Conservation (phyloP, 2,329 filamentous ascomycete species). For the Fusarium sp. region DNA sequence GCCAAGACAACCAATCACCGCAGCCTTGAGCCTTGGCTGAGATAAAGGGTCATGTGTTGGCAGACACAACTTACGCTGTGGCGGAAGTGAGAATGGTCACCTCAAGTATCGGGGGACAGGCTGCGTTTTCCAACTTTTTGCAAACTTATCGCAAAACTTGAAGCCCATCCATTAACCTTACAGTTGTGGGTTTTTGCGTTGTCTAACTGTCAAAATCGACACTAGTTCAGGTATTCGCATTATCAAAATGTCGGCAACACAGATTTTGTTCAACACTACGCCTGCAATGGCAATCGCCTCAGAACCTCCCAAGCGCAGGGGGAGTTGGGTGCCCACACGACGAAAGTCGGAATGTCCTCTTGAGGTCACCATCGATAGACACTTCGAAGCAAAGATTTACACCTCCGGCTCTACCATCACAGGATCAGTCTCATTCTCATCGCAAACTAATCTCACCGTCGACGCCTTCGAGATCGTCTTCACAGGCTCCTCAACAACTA, state of each 20-base stretch:
- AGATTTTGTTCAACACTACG: slow-evolving; percentile 18
- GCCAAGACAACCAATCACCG: slow-evolving; percentile 22
- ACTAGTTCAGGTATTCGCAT: neutral
- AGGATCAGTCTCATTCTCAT: slow-evolving; percentile 20
- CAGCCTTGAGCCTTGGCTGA: slow-evolving; percentile 17
- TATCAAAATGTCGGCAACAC: slow-evolving; percentile 14
- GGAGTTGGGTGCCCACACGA: slow-evolving; percentile 29
- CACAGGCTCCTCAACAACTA: slow-evolving; percentile 6
- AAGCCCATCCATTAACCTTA: neutral
- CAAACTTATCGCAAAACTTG: neutral
- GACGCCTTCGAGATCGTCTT: slow-evolving; percentile 32
- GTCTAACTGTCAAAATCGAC: too few relatives aligned
- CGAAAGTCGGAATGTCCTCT: slow-evolving; percentile 24
- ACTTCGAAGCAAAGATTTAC: slow-evolving; percentile 40
- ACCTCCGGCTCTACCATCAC: slow-evolving; percentile 36
- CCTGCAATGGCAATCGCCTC: neutral
- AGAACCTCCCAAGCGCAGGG: slow-evolving; percentile 23
- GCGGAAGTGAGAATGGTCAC: slow-evolving; percentile 31
- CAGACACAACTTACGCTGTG: slow-evolving; percentile 17
- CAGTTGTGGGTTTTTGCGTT: neutral
- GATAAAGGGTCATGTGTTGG: slow-evolving; percentile 38
- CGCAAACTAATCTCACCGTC: slow-evolving; percentile 23
- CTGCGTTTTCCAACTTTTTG: neutral
- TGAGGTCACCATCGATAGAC: slow-evolving; percentile 36
- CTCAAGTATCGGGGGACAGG: slow-evolving; percentile 22